Base-by-base conservation (phyloP, 306 rosid genomes). In the Dalbergia cochinchinensis region DNA sequence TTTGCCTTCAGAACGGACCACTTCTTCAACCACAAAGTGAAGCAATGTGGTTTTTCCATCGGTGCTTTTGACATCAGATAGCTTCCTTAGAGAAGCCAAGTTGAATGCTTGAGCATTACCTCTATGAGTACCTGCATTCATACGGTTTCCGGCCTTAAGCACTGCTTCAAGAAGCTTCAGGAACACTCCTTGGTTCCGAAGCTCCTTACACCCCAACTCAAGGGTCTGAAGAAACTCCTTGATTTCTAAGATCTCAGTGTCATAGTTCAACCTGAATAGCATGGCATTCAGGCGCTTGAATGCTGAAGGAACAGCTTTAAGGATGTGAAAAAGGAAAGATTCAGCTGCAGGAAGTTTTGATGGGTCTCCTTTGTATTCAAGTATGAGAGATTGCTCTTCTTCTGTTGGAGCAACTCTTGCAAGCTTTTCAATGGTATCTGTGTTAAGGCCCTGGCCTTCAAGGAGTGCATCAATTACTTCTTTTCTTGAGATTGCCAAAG, bases 31-130 rank as follows among this genome's bases (percentile, higher is more conserved):
- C 53, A 96, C 97, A 65, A 96, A 96, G 76, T 91, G 96, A 68
- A 96, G 99, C 70, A 93, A 83, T 53, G 97, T 93, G 42, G 99
- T 93, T 79, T 90, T 91, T 13, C 99, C 98, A 34, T 96, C 97
- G 0, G 85, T 81, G 80, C 98, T 91, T 82, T 86, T 87, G 26
- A 96, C 99, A 77, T 96, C 98, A 1, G 97, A 90, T 44, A 96
- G 99, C 73, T 93, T 96, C 57, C 94, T 86, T 1, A 96, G 86
- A 81, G 99, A 85, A 65, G 72, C 82, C 82, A 96, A 91, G 82
- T 91, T 87, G 85, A 96, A 96, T 63, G 99, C 99, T 79, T 91
- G 92, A 33, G 99, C 99, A 83, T 96, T 91, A 16, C 99, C 99
- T 79, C 99, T 80, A 0, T 92, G 78, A 65, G 99, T 96, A 42